phyloP scores from a whole-genome alignment of 169 alveolate genomes.

The Plasmodium gallinaceum region DNA sequence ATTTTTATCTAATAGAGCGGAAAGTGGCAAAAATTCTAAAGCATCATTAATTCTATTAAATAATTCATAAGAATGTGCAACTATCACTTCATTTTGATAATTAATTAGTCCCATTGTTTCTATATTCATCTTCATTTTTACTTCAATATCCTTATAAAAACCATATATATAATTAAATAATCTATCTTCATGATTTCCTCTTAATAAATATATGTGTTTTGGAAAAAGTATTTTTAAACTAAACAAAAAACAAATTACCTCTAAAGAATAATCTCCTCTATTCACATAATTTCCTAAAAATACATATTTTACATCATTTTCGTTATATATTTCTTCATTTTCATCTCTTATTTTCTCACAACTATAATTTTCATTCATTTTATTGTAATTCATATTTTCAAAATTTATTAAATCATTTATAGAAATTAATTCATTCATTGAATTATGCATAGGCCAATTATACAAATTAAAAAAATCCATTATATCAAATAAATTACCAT shows the following conservation, averaged over 20 bases:
- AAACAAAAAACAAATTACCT: constrained; percentile 92
- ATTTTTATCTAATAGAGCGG: constrained; percentile 94
- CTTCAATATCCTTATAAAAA: constrained; percentile 92
- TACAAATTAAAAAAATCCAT: constrained; percentile 80
- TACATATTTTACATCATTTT: constrained; percentile 82
- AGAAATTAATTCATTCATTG: background rate
- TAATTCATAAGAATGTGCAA: constrained; percentile 91
- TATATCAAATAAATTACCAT: constrained; percentile 77
- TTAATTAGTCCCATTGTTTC: constrained; percentile 74
- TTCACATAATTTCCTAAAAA: constrained; percentile 95
- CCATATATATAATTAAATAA: constrained; percentile 94
- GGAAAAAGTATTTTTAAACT: constrained; percentile 93
- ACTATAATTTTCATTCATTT: background rate
- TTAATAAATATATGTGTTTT: constrained; percentile 91
- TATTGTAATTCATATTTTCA: background rate
- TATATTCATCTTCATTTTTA: constrained; percentile 90
- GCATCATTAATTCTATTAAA: constrained; percentile 94
- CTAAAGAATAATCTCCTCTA: constrained; percentile 92
- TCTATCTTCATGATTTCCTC: constrained; percentile 96
- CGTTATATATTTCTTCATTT: background rate
- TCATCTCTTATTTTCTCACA: background rate
- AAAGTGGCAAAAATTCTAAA: constrained; percentile 95
- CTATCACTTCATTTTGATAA: constrained; percentile 43
- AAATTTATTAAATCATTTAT: background rate
- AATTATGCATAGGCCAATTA: constrained; percentile 84